phyloP scores from a whole-genome alignment of 2,329 filamentous ascomycete species.

The Metarhizium brunneum region DNA sequence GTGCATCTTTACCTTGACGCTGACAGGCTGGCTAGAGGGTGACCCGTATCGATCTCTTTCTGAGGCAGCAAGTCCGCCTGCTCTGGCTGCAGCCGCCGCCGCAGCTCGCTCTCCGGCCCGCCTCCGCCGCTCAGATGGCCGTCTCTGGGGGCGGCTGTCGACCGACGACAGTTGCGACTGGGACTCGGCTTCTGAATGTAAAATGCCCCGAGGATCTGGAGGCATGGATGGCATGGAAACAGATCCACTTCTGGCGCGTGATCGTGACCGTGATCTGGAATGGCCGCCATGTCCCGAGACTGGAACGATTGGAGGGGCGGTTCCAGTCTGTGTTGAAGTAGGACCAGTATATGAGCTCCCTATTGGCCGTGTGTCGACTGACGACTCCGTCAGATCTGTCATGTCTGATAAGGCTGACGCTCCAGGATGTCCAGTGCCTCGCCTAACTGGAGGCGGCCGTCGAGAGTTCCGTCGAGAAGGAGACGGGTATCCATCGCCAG shows the following conservation, averaged over 20 bases:
- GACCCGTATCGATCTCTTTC: conserved; percentile 30
- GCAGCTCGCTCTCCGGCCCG: conserved; percentile 36
- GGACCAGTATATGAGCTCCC: conserved; percentile 16
- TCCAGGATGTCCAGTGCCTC: conserved; percentile 18
- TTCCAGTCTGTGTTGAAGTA: conserved; percentile 11
- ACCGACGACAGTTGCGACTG: conserved; percentile 19
- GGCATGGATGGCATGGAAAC: conserved; percentile 47
- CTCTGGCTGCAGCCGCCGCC: conserved; percentile 37
- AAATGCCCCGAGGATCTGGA: conserved; percentile 37
- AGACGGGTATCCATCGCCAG: conserved; percentile 55
- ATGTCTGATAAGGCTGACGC: conserved; percentile 19
- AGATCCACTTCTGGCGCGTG: conserved; percentile 26
- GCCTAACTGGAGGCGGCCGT: conserved; percentile 20
- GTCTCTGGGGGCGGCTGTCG: conserved; percentile 28
- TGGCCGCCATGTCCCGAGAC: conserved; percentile 15
- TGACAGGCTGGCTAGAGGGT: conserved; percentile 37
- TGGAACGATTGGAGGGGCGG: conserved; percentile 9
- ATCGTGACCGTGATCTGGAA: conserved; percentile 27
- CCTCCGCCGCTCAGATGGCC: conserved; percentile 37
- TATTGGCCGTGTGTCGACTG: conserved; percentile 20
- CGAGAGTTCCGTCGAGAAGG: conserved; percentile 30
- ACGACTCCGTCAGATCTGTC: conserved; percentile 27
- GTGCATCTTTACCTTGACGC: conserved; percentile 51
- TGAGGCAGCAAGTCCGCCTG: conserved; percentile 34
- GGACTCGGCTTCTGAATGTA: conserved; percentile 20